Percentiles rank a stretch among this genome's conserved stretches.
Conservation (phyloP, 129 eudicot species). For the Tanacetum coccineum region DNA sequence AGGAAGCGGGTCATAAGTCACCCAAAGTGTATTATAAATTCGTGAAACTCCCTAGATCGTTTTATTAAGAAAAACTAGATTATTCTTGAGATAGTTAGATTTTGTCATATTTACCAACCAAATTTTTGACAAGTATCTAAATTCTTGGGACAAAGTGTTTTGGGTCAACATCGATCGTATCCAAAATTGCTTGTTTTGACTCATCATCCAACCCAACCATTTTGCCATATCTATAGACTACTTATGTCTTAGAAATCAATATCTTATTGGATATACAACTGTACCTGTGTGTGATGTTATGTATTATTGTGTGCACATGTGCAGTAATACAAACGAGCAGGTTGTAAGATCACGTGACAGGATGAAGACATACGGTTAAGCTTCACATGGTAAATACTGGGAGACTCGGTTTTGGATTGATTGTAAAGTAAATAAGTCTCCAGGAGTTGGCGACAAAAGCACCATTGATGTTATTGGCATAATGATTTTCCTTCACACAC, state of each 20-base stretch:
- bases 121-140: no score
- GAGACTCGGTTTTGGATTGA: slow-evolving; percentile 16
- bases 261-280: background rate
- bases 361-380: slow-evolving; percentile 12
- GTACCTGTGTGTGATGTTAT: slow-evolving; percentile 1
- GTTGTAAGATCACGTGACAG: slow-evolving; percentile 9
- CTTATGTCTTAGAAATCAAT: no score
- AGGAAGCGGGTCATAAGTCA: background rate
- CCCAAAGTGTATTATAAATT: background rate
- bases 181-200: no score
- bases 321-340: slow-evolving; percentile 21
- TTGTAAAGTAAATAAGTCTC: slow-evolving; percentile 25
- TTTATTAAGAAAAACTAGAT: background rate
- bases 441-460: slow-evolving; percentile 10
- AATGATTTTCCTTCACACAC: slow-evolving; percentile 12
- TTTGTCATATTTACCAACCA: no score
- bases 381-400: slow-evolving; percentile 12
- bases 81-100: background rate
- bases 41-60: background rate
- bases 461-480: slow-evolving; percentile 17
- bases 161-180: no score
- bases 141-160: background rate
- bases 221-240: background rate
- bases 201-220: background rate
- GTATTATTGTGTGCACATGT: background rate